Conservation (phyloP, 345 rosid species). For the Odontarrhena argentea region DNA sequence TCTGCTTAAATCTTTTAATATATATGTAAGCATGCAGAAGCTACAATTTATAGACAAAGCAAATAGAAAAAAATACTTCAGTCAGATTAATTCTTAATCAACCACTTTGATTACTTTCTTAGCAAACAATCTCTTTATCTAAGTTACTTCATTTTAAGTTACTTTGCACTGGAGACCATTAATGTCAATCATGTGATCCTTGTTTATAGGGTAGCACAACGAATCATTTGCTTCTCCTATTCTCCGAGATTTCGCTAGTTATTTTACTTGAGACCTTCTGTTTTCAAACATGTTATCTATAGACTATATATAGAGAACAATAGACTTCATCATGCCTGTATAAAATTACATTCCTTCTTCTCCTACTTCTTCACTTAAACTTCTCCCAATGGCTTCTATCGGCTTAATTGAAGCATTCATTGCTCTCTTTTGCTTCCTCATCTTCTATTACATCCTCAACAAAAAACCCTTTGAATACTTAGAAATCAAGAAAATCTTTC, state of each 20-base stretch:
- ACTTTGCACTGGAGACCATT: not conserved
- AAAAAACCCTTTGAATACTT: constrained; percentile 4
- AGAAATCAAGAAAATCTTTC: not conserved
- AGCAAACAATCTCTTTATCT: not conserved
- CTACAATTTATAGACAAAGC: too few relatives aligned
- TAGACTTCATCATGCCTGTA: not conserved
- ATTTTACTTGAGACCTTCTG: too few relatives aligned
- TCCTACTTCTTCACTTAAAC: not conserved
- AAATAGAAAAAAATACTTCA: too few relatives aligned
- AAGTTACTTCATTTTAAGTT: not conserved
- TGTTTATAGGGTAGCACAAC: too few relatives aligned
- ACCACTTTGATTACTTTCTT: not conserved
- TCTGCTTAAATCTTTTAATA: too few relatives aligned
- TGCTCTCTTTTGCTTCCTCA: constrained; percentile 28
- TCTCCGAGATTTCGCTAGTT: too few relatives aligned
- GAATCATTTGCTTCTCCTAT: too few relatives aligned
- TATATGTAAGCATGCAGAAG: too few relatives aligned
- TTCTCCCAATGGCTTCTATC: constrained; percentile 11
- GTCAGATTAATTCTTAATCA: too few relatives aligned
- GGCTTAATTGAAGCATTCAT: constrained; percentile 22
- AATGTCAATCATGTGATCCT: too few relatives aligned
- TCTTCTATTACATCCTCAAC: not conserved
- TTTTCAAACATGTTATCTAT: too few relatives aligned
- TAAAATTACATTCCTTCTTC: constrained; percentile 1
- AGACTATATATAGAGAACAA: too few relatives aligned